Evolutionary conservation across 352 stramenopile genomes (phyloP).

Genomic region (Phytophthora ramorum): DNA sequence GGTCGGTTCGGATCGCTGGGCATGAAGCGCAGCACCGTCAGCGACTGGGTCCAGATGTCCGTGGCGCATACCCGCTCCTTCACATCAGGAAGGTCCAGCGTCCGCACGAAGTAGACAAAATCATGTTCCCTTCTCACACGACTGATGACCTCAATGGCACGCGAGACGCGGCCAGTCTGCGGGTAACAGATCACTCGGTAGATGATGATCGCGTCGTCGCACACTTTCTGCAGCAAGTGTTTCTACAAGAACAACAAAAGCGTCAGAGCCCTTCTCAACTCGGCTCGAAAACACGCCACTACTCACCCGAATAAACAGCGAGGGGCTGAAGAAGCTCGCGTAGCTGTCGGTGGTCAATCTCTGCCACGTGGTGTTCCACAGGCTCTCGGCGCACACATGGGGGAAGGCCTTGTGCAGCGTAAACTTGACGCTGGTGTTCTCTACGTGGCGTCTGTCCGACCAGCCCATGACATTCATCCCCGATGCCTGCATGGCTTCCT

Average conservation of each 20-base stretch:
- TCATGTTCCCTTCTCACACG: conserved; percentile 50
- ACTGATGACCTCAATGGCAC: conserved; percentile 55
- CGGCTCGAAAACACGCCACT: not conserved
- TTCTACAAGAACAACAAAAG: conserved; percentile 31
- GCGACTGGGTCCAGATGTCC: conserved; percentile 47
- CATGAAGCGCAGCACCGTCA: conserved; percentile 57
- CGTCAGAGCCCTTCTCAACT: not conserved
- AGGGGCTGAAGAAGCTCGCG: conserved; percentile 57
- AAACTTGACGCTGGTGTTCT: conserved; percentile 52
- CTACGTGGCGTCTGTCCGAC: conserved; percentile 47
- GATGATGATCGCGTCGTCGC: conserved; percentile 55
- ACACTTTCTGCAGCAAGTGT: conserved; percentile 55
- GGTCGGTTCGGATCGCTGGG: conserved; percentile 38
- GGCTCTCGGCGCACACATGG: conserved; percentile 47
- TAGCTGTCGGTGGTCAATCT: conserved; percentile 52
- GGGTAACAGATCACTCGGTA: conserved; percentile 61
- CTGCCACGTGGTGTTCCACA: conserved; percentile 54
- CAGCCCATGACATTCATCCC: conserved; percentile 57
- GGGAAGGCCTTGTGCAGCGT: conserved; percentile 60
- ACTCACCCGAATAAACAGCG: conserved; percentile 52
- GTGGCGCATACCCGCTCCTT: conserved; percentile 42
- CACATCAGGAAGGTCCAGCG: conserved; percentile 46
- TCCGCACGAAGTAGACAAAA: conserved; percentile 55
- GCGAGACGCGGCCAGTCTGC: conserved; percentile 43
- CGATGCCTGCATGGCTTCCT: conserved; percentile 39